Percentiles rank a stretch among this genome's conserved stretches.
Conservation (phyloP, 2,329 filamentous ascomycete genomes). For the Colletotrichum noveboracense region DNA sequence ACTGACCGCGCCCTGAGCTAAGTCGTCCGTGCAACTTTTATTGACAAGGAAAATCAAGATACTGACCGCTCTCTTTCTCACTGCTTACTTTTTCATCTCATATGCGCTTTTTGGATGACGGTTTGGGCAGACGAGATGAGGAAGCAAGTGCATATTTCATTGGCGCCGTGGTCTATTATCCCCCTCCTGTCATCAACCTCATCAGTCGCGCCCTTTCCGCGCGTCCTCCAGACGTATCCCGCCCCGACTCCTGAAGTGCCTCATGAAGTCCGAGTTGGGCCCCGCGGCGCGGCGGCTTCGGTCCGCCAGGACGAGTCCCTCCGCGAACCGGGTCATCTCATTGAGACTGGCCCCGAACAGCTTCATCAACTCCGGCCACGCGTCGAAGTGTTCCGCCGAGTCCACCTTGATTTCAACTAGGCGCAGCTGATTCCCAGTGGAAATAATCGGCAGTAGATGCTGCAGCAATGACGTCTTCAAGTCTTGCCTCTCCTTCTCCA, state of each 20-base stretch:
- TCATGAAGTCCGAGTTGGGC: slow-evolving; percentile 17
- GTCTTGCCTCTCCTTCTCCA: slow-evolving; percentile 20
- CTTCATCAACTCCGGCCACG: slow-evolving; percentile 21
- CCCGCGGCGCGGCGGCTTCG: slow-evolving; percentile 14
- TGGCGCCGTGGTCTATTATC: not conserved
- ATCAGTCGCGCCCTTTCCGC: slow-evolving; percentile 6
- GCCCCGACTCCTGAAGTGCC: slow-evolving; percentile 13
- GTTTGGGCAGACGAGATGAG: not conserved
- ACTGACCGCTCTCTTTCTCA: not conserved
- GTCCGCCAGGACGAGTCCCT: slow-evolving; percentile 11
- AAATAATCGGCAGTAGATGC: slow-evolving; percentile 18
- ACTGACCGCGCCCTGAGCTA: not conserved
- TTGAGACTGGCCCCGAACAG: slow-evolving; percentile 18
- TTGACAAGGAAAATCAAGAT: not conserved
- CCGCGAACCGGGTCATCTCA: slow-evolving; percentile 16
- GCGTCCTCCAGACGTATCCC: slow-evolving; percentile 15
- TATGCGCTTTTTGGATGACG: not conserved
- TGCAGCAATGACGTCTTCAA: slow-evolving; percentile 18
- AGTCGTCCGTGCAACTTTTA: not conserved
- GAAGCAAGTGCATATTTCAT: not conserved
- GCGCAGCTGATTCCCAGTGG: slow-evolving; percentile 17
- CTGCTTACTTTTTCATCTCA: not conserved
- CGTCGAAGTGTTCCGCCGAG: slow-evolving; percentile 20
- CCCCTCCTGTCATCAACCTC: not conserved
- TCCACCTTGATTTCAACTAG: slow-evolving; percentile 23